A percentile compares a stretch with the other conserved stretches of the same genome.
Conservation (phyloP, 2,329 filamentous ascomycete genomes). For the Ascochyta lentis region DNA sequence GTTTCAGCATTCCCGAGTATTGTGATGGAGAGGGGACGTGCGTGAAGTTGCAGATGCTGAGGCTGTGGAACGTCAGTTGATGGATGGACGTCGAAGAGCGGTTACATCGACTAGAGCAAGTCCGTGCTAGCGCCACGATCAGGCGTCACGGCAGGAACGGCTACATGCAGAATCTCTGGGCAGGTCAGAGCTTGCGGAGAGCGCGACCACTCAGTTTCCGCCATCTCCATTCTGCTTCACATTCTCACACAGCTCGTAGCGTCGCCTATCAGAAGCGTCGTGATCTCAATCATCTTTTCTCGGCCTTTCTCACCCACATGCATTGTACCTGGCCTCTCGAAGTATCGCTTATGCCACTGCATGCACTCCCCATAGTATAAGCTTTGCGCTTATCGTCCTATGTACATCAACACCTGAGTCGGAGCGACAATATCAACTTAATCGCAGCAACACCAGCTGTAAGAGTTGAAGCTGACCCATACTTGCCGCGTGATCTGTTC, state of each 20-base stretch:
- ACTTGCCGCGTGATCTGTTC: neutral
- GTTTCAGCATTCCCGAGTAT: constrained; percentile 18
- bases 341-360: neutral
- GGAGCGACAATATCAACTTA: neutral
- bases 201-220: constrained; percentile 2
- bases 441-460: neutral
- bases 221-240: constrained; percentile 1
- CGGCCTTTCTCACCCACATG: neutral
- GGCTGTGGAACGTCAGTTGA: constrained; percentile 12
- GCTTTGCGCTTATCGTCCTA: neutral
- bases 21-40: constrained; percentile 17
- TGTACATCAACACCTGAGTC: neutral
- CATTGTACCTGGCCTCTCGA: neutral
- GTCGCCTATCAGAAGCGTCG: neutral
- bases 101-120: constrained; percentile 12
- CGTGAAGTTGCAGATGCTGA: constrained; percentile 15
- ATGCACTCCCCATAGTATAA: constrained; percentile 2
- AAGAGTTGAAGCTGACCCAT: neutral
- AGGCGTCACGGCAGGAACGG: constrained; percentile 9
- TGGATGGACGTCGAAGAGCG: constrained; percentile 16
- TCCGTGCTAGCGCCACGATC: constrained; percentile 7
- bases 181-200: constrained; percentile 8
- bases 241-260: constrained; percentile 8
- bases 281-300: constrained; percentile 3
- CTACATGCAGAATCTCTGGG: constrained; percentile 15